phyloP scores from a whole-genome alignment of 352 stramenopile genomes.

The Phytophthora tubulina region DNA sequence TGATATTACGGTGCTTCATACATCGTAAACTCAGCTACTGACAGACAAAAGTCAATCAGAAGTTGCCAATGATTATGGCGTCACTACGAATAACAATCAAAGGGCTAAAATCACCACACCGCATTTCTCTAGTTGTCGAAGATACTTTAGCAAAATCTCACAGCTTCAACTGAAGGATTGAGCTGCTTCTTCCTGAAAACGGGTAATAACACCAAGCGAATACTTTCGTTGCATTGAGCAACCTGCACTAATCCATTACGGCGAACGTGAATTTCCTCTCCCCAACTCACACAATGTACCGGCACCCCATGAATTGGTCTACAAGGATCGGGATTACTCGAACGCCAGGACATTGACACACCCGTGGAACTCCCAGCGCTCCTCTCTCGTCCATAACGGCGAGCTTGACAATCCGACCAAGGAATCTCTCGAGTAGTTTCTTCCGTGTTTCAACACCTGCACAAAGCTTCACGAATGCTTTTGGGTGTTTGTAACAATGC shows the following conservation, averaged over 20 bases:
- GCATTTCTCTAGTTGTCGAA: too few relatives aligned
- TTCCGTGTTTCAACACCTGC: slow-evolving; percentile 42
- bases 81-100: slow-evolving; percentile 6
- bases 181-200: too few relatives aligned
- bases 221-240: too few relatives aligned
- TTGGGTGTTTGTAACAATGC: slow-evolving; percentile 40
- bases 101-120: too few relatives aligned
- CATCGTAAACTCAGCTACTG: slow-evolving; percentile 16
- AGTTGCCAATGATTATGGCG: background rate
- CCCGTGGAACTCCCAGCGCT: background rate
- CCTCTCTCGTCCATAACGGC: background rate
- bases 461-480: slow-evolving; percentile 44
- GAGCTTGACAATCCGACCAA: background rate
- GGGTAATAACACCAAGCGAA: too few relatives aligned
- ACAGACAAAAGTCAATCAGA: background rate
- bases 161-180: too few relatives aligned
- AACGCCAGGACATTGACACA: slow-evolving; percentile 26
- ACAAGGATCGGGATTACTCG: slow-evolving; percentile 30
- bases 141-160: too few relatives aligned
- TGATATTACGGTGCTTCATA: slow-evolving; percentile 10
- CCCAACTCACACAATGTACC: slow-evolving; percentile 2
- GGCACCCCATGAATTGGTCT: slow-evolving; percentile 36
- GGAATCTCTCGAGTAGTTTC: slow-evolving; percentile 41
- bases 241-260: too few relatives aligned
- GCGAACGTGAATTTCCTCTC: too few relatives aligned